Conservation (phyloP, 441 rosid species). For the Gossypium davidsonii region DNA sequence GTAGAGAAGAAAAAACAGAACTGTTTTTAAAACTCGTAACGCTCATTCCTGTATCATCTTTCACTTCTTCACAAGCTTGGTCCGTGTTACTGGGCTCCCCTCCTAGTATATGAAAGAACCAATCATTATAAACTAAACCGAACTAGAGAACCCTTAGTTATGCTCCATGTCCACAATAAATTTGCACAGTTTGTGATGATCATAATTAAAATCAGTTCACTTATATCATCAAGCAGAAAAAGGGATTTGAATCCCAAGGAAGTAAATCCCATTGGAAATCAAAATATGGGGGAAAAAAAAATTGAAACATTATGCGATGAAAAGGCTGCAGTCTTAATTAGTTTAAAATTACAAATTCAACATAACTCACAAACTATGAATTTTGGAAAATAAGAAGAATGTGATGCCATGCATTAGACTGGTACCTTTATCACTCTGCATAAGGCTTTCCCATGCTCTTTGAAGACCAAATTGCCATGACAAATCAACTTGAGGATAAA, state of each 20-base stretch:
- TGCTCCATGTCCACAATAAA: neutral
- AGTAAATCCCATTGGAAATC: neutral
- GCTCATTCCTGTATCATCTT: constrained; percentile 39
- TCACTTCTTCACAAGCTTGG: constrained; percentile 39
- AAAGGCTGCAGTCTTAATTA: neutral
- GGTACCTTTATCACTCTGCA: constrained; percentile 57
- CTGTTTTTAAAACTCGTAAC: constrained; percentile 51
- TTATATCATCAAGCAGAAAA: neutral
- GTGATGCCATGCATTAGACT: neutral
- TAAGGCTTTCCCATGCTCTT: constrained; percentile 76
- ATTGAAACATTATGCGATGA: neutral
- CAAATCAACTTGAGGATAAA: constrained; percentile 66
- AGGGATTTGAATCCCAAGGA: neutral
- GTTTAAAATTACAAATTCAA: constrained; percentile 8
- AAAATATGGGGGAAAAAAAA: neutral
- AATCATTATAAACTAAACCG: constrained; percentile 6
- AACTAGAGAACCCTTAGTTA: neutral
- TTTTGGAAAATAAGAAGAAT: neutral
- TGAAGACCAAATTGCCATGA: constrained; percentile 89
- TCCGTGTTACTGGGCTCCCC: constrained; percentile 40
- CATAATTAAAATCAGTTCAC: neutral
- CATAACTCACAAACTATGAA: neutral
- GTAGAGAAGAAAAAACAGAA: constrained; percentile 79
- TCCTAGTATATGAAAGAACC: constrained; percentile 23
- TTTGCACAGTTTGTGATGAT: neutral